These are phyloP conservation scores for Beauveria australis DNA, from an alignment of 2,329 filamentous ascomycete species.

Conservation along the genomic window DNA sequence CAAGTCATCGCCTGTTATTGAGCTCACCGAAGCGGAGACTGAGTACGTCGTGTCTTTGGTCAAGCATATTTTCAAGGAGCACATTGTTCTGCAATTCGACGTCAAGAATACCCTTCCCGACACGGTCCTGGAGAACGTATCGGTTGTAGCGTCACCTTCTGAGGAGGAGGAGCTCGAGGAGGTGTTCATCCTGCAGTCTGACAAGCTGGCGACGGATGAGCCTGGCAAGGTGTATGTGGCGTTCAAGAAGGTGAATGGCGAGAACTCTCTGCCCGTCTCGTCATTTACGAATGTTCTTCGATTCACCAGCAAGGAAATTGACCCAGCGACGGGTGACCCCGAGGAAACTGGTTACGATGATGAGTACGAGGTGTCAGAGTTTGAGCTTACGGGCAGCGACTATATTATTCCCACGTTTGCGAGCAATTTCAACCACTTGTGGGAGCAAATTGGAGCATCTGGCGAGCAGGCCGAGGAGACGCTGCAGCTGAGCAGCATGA, in stretches of 20 bases:
- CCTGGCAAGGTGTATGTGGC: conserved; percentile 92
- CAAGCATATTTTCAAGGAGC: conserved; percentile 97
- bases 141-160: conserved; percentile 68
- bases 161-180: conserved; percentile 82
- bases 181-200: conserved; percentile 86
- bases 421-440: conserved; percentile 89
- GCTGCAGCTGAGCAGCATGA: conserved; percentile 75
- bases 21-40: conserved; percentile 93
- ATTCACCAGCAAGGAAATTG: conserved; percentile 97
- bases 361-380: conserved; percentile 92
- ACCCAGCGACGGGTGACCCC: conserved; percentile 85
- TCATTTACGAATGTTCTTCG: conserved; percentile 90
- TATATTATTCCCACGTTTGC: conserved; percentile 92
- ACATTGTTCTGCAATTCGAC: conserved; percentile 92
- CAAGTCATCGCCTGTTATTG: conserved; percentile 79
- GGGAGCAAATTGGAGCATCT: conserved; percentile 84
- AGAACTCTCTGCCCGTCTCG: conserved; percentile 66
- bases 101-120: conserved; percentile 95
- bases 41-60: conserved; percentile 91
- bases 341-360: conserved; percentile 93
- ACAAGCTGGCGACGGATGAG: conserved; percentile 73
- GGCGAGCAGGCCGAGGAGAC: conserved; percentile 91
- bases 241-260: conserved; percentile 75
- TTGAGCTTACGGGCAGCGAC: conserved; percentile 84
- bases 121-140: conserved; percentile 83